phyloP scores from a whole-genome alignment of 768 basidiomycete genomes.

The Russula earlei region DNA sequence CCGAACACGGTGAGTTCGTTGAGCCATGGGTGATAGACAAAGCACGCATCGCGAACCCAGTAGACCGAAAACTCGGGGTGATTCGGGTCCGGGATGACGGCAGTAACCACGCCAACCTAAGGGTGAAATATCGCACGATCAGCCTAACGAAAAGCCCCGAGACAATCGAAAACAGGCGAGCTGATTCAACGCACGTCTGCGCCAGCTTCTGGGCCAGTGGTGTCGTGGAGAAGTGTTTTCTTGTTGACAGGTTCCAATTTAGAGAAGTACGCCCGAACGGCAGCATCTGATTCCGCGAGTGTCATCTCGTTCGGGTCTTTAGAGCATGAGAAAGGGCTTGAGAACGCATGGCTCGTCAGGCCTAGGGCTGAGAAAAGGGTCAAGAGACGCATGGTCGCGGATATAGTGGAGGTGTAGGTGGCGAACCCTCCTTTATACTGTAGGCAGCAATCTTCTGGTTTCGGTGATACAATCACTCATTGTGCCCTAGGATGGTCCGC shows the following conservation, averaged over 20 bases:
- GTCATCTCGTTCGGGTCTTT: slow-evolving; percentile 3
- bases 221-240: slow-evolving; percentile 6
- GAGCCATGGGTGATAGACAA: slow-evolving; percentile 14
- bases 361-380: background rate
- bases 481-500: background rate
- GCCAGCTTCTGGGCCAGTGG: slow-evolving; percentile 13
- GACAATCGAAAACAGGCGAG: background rate
- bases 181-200: slow-evolving; percentile 8
- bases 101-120: slow-evolving; percentile 3
- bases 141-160: too few species aligned
- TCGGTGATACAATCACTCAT: background rate
- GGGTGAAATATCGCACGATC: too few species aligned
- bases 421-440: background rate
- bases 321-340: background rate
- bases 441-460: too few species aligned
- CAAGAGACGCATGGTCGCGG: slow-evolving; percentile 2
- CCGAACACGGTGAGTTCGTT: slow-evolving; percentile 14
- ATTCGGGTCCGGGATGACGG: slow-evolving; percentile 5
- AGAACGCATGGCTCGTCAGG: background rate
- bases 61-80: slow-evolving; percentile 13
- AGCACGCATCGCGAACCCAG: slow-evolving; percentile 11
- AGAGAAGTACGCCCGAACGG: slow-evolving; percentile 6
- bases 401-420: background rate
- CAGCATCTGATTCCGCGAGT: background rate
- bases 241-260: slow-evolving; percentile 3